Evolutionary conservation across 306 rosid genomes (phyloP).

Genomic region (Begonia fuchsioides): DNA sequence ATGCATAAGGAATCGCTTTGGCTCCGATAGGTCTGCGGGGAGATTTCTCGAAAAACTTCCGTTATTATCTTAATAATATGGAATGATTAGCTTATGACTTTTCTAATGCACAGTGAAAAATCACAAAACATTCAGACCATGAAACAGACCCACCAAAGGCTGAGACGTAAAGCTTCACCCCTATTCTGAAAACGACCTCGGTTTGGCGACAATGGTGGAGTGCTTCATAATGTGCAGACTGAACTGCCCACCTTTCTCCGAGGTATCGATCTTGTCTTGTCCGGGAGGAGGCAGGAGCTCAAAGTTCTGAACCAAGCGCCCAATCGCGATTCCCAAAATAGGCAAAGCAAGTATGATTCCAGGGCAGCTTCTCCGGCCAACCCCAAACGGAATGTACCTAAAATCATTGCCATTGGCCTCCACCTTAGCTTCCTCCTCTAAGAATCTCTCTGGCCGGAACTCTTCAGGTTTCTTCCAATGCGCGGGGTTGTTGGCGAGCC

Average conservation of each 20-base stretch:
- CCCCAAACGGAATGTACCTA: slow-evolving; percentile 77
- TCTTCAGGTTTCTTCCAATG: slow-evolving; percentile 66
- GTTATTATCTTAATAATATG: too few species aligned
- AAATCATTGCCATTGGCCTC: slow-evolving; percentile 91
- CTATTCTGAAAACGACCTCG: slow-evolving; percentile 26
- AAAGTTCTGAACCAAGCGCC: slow-evolving; percentile 72
- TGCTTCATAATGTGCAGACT: slow-evolving; percentile 82
- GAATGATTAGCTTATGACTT: too few species aligned
- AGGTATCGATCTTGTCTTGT: slow-evolving; percentile 44
- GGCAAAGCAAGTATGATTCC: slow-evolving; percentile 84
- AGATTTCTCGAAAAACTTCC: too few species aligned
- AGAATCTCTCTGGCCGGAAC: slow-evolving; percentile 81
- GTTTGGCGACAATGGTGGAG: slow-evolving; percentile 71
- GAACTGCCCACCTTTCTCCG: slow-evolving; percentile 86
- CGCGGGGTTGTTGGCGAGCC: slow-evolving; percentile 84
- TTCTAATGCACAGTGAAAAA: too few species aligned
- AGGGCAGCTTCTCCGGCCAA: slow-evolving; percentile 80
- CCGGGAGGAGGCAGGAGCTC: slow-evolving; percentile 85
- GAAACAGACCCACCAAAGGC: too few species aligned
- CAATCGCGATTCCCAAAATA: slow-evolving; percentile 63
- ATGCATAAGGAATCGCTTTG: too few species aligned
- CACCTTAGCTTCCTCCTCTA: slow-evolving; percentile 67
- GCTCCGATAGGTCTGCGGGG: too few species aligned
- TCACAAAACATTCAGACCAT: too few species aligned
- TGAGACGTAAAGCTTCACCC: too few species aligned